Conservation (phyloP, 176 grass and related monocot genomes). For the Carex kokanica region DNA sequence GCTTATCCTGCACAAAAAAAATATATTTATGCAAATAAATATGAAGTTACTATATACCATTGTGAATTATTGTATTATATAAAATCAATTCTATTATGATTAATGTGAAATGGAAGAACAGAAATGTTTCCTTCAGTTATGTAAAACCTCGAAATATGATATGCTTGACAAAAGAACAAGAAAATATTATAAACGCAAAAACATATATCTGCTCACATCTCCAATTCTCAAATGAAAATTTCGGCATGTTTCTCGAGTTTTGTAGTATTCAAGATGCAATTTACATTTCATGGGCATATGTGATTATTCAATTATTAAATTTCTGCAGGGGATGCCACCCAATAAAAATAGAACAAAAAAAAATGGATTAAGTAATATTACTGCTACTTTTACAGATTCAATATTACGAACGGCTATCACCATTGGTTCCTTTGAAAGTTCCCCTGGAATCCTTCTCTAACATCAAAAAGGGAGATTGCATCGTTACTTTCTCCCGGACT, state of each 20-base stretch:
- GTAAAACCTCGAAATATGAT: background rate
- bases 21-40: background rate
- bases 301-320: background rate
- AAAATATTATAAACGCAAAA: background rate
- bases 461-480: slow-evolving; percentile 80
- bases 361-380: background rate
- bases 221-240: background rate
- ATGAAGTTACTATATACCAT: slow-evolving; percentile 2
- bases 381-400: slow-evolving; percentile 53
- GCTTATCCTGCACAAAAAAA: background rate
- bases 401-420: slow-evolving; percentile 88
- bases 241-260: background rate
- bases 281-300: background rate
- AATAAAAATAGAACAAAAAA: background rate
- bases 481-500: slow-evolving; percentile 72
- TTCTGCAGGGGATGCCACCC: background rate
- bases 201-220: background rate
- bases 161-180: background rate
- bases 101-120: background rate
- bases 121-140: background rate
- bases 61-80: background rate
- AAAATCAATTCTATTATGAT: background rate
- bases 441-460: slow-evolving; percentile 75
- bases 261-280: background rate
- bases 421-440: slow-evolving; percentile 75